These are phyloP conservation scores for Thielaviopsis musarum DNA, from an alignment of 2,329 filamentous ascomycete genomes.

Conservation along the genomic window DNA sequence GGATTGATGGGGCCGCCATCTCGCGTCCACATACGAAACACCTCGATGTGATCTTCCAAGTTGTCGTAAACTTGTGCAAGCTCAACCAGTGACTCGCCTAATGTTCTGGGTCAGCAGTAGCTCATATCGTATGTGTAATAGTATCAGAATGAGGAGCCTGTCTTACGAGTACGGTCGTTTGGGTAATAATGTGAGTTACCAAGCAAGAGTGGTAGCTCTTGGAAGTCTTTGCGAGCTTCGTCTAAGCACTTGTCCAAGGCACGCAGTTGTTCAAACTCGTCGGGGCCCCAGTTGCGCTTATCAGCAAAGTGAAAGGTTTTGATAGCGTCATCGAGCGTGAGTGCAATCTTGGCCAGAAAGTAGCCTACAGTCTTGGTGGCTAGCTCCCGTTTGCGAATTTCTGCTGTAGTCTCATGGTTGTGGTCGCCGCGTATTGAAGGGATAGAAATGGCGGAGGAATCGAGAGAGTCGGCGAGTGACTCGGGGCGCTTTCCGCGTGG, in stretches of 20 bases:
- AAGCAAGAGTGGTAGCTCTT: slow-evolving; percentile 36
- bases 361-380: slow-evolving; percentile 37
- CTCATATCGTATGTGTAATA: not conserved
- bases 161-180: slow-evolving; percentile 23
- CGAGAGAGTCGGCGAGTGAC: slow-evolving; percentile 4
- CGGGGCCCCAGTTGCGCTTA: slow-evolving; percentile 39
- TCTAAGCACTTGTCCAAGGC: slow-evolving; percentile 38
- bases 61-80: slow-evolving; percentile 28
- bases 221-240: slow-evolving; percentile 43
- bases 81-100: slow-evolving; percentile 36
- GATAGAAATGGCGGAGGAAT: not conserved
- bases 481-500: slow-evolving; percentile 11
- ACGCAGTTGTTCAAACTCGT: slow-evolving; percentile 42
- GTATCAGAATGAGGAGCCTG: not conserved
- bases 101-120: not conserved
- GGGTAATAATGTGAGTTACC: slow-evolving; percentile 41
- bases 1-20: slow-evolving; percentile 38
- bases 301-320: slow-evolving; percentile 39
- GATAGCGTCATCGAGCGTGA: slow-evolving; percentile 33
- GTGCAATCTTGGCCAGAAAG: slow-evolving; percentile 41
- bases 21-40: slow-evolving; percentile 37
- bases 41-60: slow-evolving; percentile 30
- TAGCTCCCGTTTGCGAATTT: slow-evolving; percentile 16
- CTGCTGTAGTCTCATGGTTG: slow-evolving; percentile 8
- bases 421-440: not conserved